These are phyloP conservation scores for Pythium aquatile DNA, from an alignment of 352 stramenopile species.

Conservation along the genomic window DNA sequence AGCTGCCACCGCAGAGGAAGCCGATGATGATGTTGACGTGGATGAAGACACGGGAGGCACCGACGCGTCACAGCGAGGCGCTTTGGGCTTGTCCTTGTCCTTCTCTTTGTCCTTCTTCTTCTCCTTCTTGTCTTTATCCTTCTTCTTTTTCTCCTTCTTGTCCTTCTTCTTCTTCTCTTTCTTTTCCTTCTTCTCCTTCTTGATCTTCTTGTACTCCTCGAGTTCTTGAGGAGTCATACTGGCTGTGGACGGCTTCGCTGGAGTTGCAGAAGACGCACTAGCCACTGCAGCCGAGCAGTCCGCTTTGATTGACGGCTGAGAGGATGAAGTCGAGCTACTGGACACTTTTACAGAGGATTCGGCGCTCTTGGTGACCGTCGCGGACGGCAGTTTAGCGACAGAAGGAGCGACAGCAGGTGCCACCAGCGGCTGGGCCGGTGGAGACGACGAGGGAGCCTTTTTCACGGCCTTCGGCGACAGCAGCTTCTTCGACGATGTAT, in stretches of 20 bases:
- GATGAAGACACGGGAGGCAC: neutral
- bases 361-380: slow-evolving; percentile 1
- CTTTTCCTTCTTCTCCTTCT: slow-evolving; percentile 54
- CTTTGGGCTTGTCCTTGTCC: slow-evolving; percentile 13
- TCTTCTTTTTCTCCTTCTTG: slow-evolving; percentile 55
- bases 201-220: slow-evolving; percentile 22
- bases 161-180: slow-evolving; percentile 78
- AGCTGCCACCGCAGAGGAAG: neutral
- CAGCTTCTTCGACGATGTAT: slow-evolving; percentile 1
- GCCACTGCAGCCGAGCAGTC: neutral
- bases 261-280: neutral
- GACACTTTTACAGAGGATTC: slow-evolving; percentile 3
- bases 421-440: neutral
- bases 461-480: neutral
- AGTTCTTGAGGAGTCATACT: slow-evolving; percentile 23
- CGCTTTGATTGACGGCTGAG: neutral
- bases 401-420: neutral
- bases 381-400: neutral
- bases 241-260: slow-evolving; percentile 6
- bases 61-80: neutral
- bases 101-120: slow-evolving; percentile 36
- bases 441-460: neutral
- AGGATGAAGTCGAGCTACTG: neutral
- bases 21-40: neutral
- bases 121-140: slow-evolving; percentile 58